These are phyloP conservation scores for Botryotinia globosa DNA, from an alignment of 2,329 filamentous ascomycete species.

Conservation along the genomic window DNA sequence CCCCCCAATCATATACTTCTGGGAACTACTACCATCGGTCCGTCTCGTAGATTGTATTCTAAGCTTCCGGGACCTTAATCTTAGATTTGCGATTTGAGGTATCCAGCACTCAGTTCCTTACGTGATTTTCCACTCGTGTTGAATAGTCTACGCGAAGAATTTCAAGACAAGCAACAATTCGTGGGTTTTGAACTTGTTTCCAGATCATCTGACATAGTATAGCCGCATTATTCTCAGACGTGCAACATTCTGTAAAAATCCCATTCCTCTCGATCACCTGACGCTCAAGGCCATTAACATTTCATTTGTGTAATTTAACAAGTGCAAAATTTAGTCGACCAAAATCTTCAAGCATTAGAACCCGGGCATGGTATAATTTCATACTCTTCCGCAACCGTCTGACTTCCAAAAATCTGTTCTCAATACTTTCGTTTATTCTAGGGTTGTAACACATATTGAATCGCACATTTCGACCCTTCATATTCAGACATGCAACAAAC, in stretches of 20 bases:
- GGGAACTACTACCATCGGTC: not conserved
- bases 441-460: not conserved
- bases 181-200: no score
- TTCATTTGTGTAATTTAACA: fast-evolving
- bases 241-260: not conserved
- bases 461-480: not conserved
- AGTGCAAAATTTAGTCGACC: not conserved
- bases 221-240: not conserved
- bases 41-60: not conserved
- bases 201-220: not conserved
- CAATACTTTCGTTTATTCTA: not conserved
- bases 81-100: not conserved
- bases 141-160: not conserved
- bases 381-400: not conserved
- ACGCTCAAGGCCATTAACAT: not conserved
- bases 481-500: not conserved
- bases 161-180: not conserved
- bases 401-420: not conserved
- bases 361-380: not conserved
- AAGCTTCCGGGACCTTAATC: not conserved
- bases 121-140: not conserved
- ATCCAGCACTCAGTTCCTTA: not conserved
- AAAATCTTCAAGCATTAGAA: not conserved
- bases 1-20: not conserved
- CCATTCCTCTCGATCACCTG: not conserved